These are phyloP conservation scores for Suillus lakei DNA, from an alignment of 768 basidiomycete species.

Conservation along the genomic window DNA sequence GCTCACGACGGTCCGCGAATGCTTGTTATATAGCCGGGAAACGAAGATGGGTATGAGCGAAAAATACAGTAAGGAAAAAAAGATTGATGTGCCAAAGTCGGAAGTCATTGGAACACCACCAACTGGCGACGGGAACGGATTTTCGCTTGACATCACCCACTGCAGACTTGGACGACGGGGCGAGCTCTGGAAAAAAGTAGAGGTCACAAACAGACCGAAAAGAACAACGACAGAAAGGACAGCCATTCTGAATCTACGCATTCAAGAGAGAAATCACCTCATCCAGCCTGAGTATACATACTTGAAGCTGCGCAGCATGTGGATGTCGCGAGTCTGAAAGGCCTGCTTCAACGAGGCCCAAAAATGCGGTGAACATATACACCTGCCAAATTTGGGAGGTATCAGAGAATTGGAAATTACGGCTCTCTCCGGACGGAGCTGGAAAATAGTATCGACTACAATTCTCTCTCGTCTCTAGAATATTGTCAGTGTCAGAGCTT, in stretches of 20 bases:
- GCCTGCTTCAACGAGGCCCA: conserved; percentile 10
- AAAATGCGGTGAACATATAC: conserved; percentile 6
- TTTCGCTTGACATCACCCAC: conserved; percentile 10
- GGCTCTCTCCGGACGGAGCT: not conserved
- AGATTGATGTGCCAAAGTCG: conserved; percentile 49
- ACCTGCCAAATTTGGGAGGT: conserved; percentile 4
- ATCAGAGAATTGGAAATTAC: not conserved
- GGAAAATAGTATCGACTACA: too few relatives aligned
- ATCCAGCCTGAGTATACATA: not conserved
- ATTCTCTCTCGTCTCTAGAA: too few relatives aligned
- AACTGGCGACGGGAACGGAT: conserved; percentile 47
- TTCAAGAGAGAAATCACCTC: not conserved
- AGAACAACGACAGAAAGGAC: not conserved
- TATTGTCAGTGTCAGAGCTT: not conserved
- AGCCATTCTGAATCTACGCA: conserved; percentile 6
- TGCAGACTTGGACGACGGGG: not conserved
- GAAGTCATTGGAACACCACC: conserved; percentile 44
- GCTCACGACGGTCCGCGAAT: conserved; percentile 42
- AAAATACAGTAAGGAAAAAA: conserved; percentile 46
- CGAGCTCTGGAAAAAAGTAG: conserved; percentile 1
- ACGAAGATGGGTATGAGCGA: conserved; percentile 40
- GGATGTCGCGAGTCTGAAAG: conserved; percentile 9
- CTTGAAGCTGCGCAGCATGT: conserved; percentile 8
- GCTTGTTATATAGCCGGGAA: conserved; percentile 38
- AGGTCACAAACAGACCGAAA: conserved; percentile 1